A percentile compares a stretch with the other conserved stretches of the same genome.
phyloP scores from a whole-genome alignment of 768 basidiomycete genomes.

The Rhizopogon vesiculosus region DNA sequence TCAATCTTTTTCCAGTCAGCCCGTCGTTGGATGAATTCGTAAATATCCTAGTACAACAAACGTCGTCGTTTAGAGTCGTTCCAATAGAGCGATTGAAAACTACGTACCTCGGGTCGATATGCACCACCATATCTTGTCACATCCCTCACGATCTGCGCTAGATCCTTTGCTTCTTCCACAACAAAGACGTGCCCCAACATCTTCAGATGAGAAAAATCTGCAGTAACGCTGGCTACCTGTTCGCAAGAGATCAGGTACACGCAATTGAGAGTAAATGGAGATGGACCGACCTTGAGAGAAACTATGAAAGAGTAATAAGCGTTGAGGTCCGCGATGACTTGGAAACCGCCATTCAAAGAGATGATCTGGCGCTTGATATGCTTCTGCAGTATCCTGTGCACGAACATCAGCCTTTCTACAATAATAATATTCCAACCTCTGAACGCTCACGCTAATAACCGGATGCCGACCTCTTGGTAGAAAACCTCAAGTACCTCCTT shows the following conservation, averaged over 20 bases:
- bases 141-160: constrained; percentile 94
- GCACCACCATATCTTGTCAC: constrained; percentile 94
- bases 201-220: constrained; percentile 91
- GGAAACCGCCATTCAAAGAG: constrained; percentile 89
- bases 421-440: constrained; percentile 17
- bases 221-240: constrained; percentile 74
- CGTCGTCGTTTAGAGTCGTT: neutral
- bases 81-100: neutral
- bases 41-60: constrained; percentile 59
- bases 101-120: constrained; percentile 82
- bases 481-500: constrained; percentile 97
- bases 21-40: constrained; percentile 92
- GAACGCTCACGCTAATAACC: constrained; percentile 68
- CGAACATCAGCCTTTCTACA: neutral
- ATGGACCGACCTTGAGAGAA: constrained; percentile 62
- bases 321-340: constrained; percentile 94
- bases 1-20: constrained; percentile 99
- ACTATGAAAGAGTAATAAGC: constrained; percentile 87
- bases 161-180: constrained; percentile 91
- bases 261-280: neutral
- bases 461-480: constrained; percentile 94
- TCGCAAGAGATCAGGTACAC: neutral
- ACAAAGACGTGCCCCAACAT: constrained; percentile 98
- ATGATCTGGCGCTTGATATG: constrained; percentile 98
- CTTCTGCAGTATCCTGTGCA: constrained; percentile 81